Evolutionary conservation across 257 asterid genomes (phyloP).

Genomic region (Cruciata laevipes): DNA sequence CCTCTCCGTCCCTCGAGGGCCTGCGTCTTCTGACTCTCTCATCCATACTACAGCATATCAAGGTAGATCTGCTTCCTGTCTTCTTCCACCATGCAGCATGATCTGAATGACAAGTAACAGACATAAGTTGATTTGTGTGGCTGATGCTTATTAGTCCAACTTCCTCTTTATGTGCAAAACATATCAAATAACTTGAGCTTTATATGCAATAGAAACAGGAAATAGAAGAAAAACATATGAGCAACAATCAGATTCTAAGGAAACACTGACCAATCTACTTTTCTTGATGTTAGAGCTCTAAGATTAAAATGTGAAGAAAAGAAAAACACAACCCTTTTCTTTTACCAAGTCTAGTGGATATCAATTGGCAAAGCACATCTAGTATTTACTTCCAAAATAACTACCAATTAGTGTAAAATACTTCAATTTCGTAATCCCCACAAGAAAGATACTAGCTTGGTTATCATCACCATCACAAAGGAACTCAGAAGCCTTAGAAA

Average conservation of each 20-base stretch:
- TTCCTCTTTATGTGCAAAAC: not conserved
- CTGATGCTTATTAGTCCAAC: not conserved
- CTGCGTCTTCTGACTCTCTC: conserved; percentile 54
- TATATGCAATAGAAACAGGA: not conserved
- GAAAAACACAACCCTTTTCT: not conserved
- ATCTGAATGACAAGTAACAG: conserved; percentile 31
- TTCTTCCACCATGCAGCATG: conserved; percentile 29
- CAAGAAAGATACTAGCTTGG: not conserved
- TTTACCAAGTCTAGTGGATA: not conserved
- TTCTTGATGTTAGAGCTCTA: not conserved
- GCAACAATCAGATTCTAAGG: not conserved
- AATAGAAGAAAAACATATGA: not conserved
- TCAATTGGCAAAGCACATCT: not conserved
- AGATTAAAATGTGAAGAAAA: not conserved
- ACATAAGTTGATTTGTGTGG: not conserved
- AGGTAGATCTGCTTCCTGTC: conserved; percentile 20
- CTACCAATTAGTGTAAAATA: conserved; percentile 32
- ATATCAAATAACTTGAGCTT: not conserved
- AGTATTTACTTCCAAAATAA: conserved; percentile 42
- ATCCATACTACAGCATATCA: conserved; percentile 43
- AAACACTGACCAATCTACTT: not conserved
- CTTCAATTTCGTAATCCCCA: not conserved
- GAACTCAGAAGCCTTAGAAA: not conserved
- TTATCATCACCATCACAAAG: too few species aligned
- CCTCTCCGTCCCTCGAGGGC: conserved; percentile 54